A percentile compares a stretch with the other conserved stretches of the same genome.
Evolutionary conservation across 306 rosid species (phyloP).

Genomic region (Castanopsis chinensis): DNA sequence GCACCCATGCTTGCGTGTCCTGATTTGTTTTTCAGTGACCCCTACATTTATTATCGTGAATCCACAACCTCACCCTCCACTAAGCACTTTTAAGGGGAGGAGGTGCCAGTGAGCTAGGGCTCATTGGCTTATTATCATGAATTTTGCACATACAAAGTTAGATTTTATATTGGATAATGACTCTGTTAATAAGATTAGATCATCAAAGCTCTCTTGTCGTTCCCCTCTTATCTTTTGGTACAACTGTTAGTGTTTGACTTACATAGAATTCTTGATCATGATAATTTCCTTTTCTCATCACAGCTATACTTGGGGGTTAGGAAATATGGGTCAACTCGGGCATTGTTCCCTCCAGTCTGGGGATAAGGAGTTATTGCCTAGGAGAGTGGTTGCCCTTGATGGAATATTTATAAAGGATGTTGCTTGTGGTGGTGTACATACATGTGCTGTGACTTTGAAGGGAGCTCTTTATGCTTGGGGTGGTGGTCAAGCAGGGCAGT

Average conservation of each 20-base stretch:
- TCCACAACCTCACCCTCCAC: too few relatives aligned
- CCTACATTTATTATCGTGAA: background rate
- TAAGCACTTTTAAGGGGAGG: too few relatives aligned
- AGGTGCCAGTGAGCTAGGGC: too few relatives aligned
- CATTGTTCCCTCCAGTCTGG: conserved; percentile 87
- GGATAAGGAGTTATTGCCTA: conserved; percentile 80
- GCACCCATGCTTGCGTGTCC: background rate
- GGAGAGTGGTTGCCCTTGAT: conserved; percentile 88
- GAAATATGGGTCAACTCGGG: conserved; percentile 97
- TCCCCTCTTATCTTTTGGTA: background rate
- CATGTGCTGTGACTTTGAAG: conserved; percentile 72
- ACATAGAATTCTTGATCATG: conserved; percentile 5
- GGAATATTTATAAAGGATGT: conserved; percentile 55
- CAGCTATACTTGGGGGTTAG: conserved; percentile 96
- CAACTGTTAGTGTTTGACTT: background rate
- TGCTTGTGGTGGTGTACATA: conserved; percentile 90
- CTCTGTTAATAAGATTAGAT: background rate
- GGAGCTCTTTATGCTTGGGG: conserved; percentile 98
- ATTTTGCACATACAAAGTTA: background rate
- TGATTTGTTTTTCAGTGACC: background rate
- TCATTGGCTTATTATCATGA: too few relatives aligned
- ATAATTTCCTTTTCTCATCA: conserved; percentile 29
- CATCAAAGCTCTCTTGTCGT: background rate
- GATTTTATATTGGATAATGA: background rate
- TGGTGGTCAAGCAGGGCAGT: conserved; percentile 87